Conservation (phyloP, 257 asterid genomes). For the Solanum chmielewskii region DNA sequence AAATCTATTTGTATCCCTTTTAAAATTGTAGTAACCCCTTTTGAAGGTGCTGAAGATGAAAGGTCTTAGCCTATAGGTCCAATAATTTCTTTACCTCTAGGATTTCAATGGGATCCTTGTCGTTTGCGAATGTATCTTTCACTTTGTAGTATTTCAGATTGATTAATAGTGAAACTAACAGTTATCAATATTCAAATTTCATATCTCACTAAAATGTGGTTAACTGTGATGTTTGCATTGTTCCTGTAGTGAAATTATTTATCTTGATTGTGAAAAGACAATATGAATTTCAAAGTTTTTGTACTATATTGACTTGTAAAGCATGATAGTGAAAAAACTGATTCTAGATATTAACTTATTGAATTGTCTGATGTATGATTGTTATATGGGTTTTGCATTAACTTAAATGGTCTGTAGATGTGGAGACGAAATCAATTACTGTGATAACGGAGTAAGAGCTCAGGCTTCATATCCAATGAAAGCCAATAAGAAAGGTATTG, state of each 20-base stretch:
- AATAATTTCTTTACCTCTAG: conserved; percentile 62
- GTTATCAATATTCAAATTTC: neutral
- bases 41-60: conserved; percentile 73
- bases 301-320: neutral
- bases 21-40: conserved; percentile 77
- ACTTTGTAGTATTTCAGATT: neutral
- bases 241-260: neutral
- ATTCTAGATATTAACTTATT: neutral
- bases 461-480: no score
- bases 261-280: neutral
- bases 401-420: no score
- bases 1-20: no score
- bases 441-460: no score
- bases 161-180: neutral
- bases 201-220: neutral
- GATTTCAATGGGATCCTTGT: conserved; percentile 79
- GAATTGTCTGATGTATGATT: neutral
- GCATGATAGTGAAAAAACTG: neutral
- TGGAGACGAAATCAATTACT: no score
- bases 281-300: neutral
- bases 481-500: no score
- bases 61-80: conserved; percentile 62
- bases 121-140: conserved; percentile 64
- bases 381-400: neutral
- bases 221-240: neutral